phyloP scores from a whole-genome alignment of 208 protist genomes.

The Acanthamoeba polyphaga region DNA sequence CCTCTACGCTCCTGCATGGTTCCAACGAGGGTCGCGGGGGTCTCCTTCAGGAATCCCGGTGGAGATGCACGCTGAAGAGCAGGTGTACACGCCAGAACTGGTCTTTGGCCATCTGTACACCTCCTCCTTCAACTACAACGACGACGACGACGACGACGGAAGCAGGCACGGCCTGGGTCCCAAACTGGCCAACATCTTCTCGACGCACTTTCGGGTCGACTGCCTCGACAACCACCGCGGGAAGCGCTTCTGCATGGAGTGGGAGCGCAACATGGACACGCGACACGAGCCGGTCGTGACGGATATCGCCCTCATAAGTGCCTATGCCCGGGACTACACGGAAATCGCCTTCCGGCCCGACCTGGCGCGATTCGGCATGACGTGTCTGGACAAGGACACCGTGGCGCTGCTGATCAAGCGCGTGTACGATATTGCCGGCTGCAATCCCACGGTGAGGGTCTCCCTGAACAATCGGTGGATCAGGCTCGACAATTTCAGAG shows the following conservation, averaged over 20 bases:
- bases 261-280: constrained; percentile 45
- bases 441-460: constrained; percentile 95
- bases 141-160: constrained; percentile 98
- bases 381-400: constrained; percentile 97
- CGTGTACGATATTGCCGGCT: constrained; percentile 99
- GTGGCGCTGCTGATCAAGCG: constrained; percentile 97
- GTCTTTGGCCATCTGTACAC: constrained; percentile 99
- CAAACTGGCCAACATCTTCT: constrained; percentile 99
- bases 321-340: constrained; percentile 28
- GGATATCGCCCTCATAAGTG: not conserved
- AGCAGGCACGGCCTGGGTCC: constrained; percentile 98
- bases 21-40: too few species aligned
- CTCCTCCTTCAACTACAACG: constrained; percentile 96
- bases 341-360: constrained; percentile 93
- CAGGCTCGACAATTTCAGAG: constrained; percentile 95
- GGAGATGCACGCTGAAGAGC: constrained; percentile 96
- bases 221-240: constrained; percentile 93
- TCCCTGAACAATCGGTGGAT: constrained; percentile 97
- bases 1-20: too few species aligned
- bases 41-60: constrained; percentile 93
- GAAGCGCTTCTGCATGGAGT: constrained; percentile 83
- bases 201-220: constrained; percentile 97
- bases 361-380: constrained; percentile 97
- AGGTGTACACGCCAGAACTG: constrained; percentile 99
- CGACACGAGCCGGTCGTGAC: constrained; percentile 37